Evolutionary conservation across 2,329 filamentous ascomycete species (phyloP).

Genomic region (Nakataea oryzae): DNA sequence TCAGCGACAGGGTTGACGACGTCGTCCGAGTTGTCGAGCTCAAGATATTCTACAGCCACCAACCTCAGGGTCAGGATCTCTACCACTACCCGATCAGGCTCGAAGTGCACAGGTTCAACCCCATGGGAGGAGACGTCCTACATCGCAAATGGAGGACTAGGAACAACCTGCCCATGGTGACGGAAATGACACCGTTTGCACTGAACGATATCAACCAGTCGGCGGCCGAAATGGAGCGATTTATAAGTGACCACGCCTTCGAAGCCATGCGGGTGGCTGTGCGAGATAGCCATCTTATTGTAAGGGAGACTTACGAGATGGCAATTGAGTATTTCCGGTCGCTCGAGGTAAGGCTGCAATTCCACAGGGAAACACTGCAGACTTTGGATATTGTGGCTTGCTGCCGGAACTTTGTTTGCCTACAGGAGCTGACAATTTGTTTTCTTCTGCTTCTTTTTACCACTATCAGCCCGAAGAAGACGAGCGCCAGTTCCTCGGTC

Average conservation of each 20-base stretch:
- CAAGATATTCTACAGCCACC: constrained; percentile 12
- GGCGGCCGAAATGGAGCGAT: constrained; percentile 20
- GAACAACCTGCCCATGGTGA: constrained; percentile 13
- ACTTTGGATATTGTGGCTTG: not conserved
- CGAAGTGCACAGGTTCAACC: constrained; percentile 29
- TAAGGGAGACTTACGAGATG: constrained; percentile 18
- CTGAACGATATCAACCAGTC: constrained; percentile 25
- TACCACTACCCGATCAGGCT: constrained; percentile 24
- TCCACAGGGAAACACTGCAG: not conserved
- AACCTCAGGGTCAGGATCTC: constrained; percentile 20
- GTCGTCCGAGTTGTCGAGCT: constrained; percentile 24
- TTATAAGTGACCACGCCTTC: constrained; percentile 21
- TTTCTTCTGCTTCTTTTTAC: no score
- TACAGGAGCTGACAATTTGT: not conserved
- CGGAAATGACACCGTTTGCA: constrained; percentile 26
- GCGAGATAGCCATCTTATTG: constrained; percentile 11
- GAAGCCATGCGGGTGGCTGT: constrained; percentile 18
- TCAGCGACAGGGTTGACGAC: constrained; percentile 21
- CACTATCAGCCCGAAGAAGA: not conserved
- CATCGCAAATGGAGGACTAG: constrained; percentile 25
- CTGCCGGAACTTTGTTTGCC: not conserved
- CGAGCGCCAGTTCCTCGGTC: constrained; percentile 22
- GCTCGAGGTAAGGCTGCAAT: constrained; percentile 5
- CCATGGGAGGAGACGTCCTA: constrained; percentile 24
- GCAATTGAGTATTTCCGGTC: constrained; percentile 13